Base-by-base conservation (phyloP, 495 filamentous ascomycete genomes). In the Penicillium bialowiezense region DNA sequence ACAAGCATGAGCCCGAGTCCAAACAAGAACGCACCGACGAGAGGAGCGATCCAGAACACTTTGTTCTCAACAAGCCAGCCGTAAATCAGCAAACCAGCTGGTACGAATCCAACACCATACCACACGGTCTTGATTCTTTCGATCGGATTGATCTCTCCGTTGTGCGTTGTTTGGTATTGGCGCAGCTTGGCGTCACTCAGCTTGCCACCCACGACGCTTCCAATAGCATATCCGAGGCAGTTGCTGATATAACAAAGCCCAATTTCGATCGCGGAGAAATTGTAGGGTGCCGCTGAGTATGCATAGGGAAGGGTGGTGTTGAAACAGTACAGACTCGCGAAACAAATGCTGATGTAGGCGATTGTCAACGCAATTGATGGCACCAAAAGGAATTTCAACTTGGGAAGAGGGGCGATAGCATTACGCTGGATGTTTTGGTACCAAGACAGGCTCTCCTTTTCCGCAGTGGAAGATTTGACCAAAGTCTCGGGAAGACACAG, bases 81-180 rank as follows among this genome's bases (percentile, higher is more conserved):
- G 20, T 42, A 57, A 26, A 43, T 41, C 2, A 57, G 10, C 29
- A 57, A 38, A 20, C 42, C 42, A 3, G 42, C 49, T 2, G 54
- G 54, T n/a, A 41, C 47, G 31, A 57, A 14, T 0, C 41, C 13
- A n/a, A 26, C 38, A n/a, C 49, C 49, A 23, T 48, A 18, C 48
- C 34, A 52, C 7, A 32, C 50, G 23, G 52, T 57, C 20, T 28
- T 38, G 13, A 57, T 48, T 10, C 54, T 50, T 31, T 57, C 54
- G 0, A 35, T 36, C 3, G 54, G 54, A 7, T 7, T 15, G n/a
- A 41, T 41, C n/a, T 34, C 23, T 14, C 41, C 28, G 7, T 47
- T 48, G 14, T 44, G 43, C 12, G 46, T 35, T 6, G 12, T 26
- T 17, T 53, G 49, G 34, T 43, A 44, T 15, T 43, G 9, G 13